Percentiles rank a stretch among this genome's conserved stretches.
Conservation (phyloP, 1,139 yeast genomes). For the Yarrowia galli region DNA sequence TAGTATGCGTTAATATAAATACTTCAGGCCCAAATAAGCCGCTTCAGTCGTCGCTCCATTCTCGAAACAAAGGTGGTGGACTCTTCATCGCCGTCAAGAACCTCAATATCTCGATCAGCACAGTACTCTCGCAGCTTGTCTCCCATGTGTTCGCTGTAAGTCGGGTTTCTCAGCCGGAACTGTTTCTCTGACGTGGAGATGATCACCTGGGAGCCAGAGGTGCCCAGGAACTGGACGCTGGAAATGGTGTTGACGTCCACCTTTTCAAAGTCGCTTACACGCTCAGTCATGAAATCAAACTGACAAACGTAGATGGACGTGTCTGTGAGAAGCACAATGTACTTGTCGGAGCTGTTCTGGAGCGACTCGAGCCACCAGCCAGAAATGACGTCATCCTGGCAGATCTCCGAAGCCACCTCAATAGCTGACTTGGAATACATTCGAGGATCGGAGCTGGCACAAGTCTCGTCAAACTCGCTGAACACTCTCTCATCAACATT, state of each 20-base stretch:
- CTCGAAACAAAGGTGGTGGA: slow-evolving; percentile 8
- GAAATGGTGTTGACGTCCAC: slow-evolving; percentile 40
- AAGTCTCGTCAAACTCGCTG: slow-evolving; percentile 52
- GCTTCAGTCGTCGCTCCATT: slow-evolving; percentile 21
- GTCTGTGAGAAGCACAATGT: slow-evolving; percentile 44
- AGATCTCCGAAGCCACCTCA: slow-evolving; percentile 43
- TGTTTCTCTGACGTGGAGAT: slow-evolving; percentile 10
- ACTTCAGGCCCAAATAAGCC: slow-evolving; percentile 28
- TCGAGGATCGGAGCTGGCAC: slow-evolving; percentile 51
- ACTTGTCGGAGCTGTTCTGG: slow-evolving; percentile 42
- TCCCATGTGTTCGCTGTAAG: not conserved
- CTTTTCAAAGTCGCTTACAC: slow-evolving; percentile 43
- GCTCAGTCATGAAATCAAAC: slow-evolving; percentile 44
- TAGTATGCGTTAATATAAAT: slow-evolving; percentile 19
- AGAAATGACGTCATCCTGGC: slow-evolving; percentile 44
- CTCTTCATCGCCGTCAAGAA: slow-evolving; percentile 9
- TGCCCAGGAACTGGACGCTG: slow-evolving; percentile 32
- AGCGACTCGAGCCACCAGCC: slow-evolving; percentile 41
- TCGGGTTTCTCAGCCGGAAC: slow-evolving; percentile 7
- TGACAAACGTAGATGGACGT: slow-evolving; percentile 44
- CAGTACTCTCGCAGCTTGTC: slow-evolving; percentile 18
- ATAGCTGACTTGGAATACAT: slow-evolving; percentile 46
- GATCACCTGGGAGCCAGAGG: slow-evolving; percentile 16
- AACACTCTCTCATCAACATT: slow-evolving; percentile 49
- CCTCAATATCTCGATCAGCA: not conserved